These are phyloP conservation scores for Millerozyma miso DNA, from an alignment of 805 yeast species.

Conservation along the genomic window DNA sequence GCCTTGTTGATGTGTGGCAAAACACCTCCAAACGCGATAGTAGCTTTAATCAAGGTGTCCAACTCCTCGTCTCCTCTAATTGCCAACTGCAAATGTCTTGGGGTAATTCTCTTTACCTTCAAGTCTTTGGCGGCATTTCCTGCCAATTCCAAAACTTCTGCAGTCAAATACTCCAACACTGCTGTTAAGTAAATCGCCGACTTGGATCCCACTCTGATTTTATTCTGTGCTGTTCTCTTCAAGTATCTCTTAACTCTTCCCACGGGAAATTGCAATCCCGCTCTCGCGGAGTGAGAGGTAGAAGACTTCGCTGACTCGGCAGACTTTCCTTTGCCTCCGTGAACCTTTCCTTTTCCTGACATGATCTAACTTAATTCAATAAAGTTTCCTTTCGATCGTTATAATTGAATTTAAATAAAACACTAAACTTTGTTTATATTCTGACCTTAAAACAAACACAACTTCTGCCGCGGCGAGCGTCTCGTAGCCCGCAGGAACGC, in stretches of 20 bases:
- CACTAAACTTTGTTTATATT: slow-evolving; percentile 1
- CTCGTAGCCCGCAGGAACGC: too few relatives aligned
- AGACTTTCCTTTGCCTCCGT: slow-evolving; percentile 95
- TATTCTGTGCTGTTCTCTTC: slow-evolving; percentile 84
- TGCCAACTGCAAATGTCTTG: slow-evolving; percentile 94
- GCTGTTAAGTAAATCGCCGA: slow-evolving; percentile 95
- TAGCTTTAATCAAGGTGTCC: slow-evolving; percentile 88
- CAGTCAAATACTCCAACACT: slow-evolving; percentile 91
- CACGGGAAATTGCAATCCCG: slow-evolving; percentile 95
- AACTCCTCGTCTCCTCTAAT: slow-evolving; percentile 98
- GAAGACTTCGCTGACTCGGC: slow-evolving; percentile 66
- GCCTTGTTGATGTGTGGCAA: slow-evolving; percentile 90
- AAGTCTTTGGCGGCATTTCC: slow-evolving; percentile 98
- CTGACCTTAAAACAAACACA: not conserved
- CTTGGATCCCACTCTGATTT: slow-evolving; percentile 73
- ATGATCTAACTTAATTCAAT: slow-evolving; percentile 30
- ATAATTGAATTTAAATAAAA: too few relatives aligned
- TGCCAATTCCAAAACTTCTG: slow-evolving; percentile 95
- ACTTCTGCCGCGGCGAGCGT: not conserved
- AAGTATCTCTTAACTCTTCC: slow-evolving; percentile 98
- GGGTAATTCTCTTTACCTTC: slow-evolving; percentile 94
- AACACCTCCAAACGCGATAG: slow-evolving; percentile 98
- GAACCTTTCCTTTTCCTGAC: slow-evolving; percentile 86
- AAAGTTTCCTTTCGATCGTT: not conserved
- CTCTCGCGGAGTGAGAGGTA: slow-evolving; percentile 89